Percentiles rank a stretch among this genome's conserved stretches.
These are phyloP conservation scores for Diutina sp. DNA, from an alignment of 1,139 yeast species.

Conservation along the genomic window DNA sequence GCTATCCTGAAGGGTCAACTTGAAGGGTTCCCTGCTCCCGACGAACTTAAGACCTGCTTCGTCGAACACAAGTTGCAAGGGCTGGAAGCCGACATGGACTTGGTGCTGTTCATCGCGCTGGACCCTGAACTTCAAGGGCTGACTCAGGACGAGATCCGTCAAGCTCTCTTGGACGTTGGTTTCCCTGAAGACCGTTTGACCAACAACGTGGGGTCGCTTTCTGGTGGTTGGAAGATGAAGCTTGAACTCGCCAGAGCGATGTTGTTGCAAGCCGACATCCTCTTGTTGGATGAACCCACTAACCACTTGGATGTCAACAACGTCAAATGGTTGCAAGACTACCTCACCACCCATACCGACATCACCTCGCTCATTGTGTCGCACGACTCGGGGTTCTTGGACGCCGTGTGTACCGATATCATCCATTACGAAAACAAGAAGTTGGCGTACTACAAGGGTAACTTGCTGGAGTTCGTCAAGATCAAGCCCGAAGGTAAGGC, in stretches of 20 bases:
- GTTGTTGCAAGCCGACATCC: conserved; percentile 94
- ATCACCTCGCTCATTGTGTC: conserved; percentile 93
- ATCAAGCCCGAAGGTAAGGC: conserved; percentile 94
- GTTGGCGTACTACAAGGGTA: conserved; percentile 91
- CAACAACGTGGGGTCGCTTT: conserved; percentile 85
- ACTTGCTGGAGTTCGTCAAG: conserved; percentile 82
- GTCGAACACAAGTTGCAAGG: conserved; percentile 97
- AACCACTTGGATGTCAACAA: conserved; percentile 93
- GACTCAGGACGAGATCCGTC: conserved; percentile 55
- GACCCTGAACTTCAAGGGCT: conserved; percentile 69
- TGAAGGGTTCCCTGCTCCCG: conserved; percentile 93
- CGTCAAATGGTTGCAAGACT: conserved; percentile 89
- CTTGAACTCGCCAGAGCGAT: conserved; percentile 96
- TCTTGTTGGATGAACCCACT: conserved; percentile 94
- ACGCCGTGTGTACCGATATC: conserved; percentile 90
- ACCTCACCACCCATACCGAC: conserved; percentile 65
- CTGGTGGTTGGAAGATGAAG: conserved; percentile 99
- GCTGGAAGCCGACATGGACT: conserved; percentile 81
- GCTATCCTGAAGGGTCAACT: conserved; percentile 94
- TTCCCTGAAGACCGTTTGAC: conserved; percentile 81
- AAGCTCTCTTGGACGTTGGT: conserved; percentile 75
- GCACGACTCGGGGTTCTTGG: conserved; percentile 95
- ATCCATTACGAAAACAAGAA: conserved; percentile 94
- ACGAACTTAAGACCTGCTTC: conserved; percentile 82
- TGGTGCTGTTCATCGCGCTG: conserved; percentile 78